phyloP scores from a whole-genome alignment of 2,329 filamentous ascomycete genomes.

The Gnomoniopsis sp. region DNA sequence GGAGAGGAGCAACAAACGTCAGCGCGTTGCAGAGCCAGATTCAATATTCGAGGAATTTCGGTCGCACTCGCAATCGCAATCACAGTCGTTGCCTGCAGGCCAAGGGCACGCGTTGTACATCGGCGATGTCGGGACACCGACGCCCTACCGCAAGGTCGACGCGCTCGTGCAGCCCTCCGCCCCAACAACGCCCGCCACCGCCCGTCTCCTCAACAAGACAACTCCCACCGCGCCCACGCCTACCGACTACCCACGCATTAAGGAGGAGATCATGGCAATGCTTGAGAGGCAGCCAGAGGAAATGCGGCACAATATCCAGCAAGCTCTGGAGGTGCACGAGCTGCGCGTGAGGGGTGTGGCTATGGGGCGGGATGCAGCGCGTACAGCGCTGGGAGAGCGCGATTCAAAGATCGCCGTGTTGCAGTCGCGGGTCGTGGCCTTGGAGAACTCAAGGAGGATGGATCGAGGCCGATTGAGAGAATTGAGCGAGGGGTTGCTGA shows the following conservation, averaged over 20 bases:
- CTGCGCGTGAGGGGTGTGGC: slow-evolving; percentile 58
- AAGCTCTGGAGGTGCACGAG: slow-evolving; percentile 52
- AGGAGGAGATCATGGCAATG: slow-evolving; percentile 46
- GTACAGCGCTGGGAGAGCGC: slow-evolving; percentile 59
- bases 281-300: slow-evolving; percentile 38
- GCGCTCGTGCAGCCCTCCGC: slow-evolving; percentile 1
- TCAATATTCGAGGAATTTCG: not conserved
- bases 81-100: not conserved
- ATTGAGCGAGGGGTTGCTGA: slow-evolving; percentile 12
- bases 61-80: not conserved
- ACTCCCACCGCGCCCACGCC: not conserved
- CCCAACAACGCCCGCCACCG: not conserved
- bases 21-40: slow-evolving; percentile 1
- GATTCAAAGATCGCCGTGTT: slow-evolving; percentile 44
- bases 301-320: slow-evolving; percentile 35
- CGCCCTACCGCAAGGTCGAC: slow-evolving; percentile 14
- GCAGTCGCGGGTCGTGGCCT: slow-evolving; percentile 32
- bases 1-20: slow-evolving; percentile 11
- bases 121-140: slow-evolving; percentile 7
- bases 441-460: slow-evolving; percentile 32
- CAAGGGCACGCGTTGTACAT: not conserved
- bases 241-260: slow-evolving; percentile 33
- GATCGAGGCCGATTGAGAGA: slow-evolving; percentile 15
- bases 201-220: not conserved
- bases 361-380: slow-evolving; percentile 62